phyloP scores from a whole-genome alignment of 257 asterid genomes.

The Verbena officinalis region DNA sequence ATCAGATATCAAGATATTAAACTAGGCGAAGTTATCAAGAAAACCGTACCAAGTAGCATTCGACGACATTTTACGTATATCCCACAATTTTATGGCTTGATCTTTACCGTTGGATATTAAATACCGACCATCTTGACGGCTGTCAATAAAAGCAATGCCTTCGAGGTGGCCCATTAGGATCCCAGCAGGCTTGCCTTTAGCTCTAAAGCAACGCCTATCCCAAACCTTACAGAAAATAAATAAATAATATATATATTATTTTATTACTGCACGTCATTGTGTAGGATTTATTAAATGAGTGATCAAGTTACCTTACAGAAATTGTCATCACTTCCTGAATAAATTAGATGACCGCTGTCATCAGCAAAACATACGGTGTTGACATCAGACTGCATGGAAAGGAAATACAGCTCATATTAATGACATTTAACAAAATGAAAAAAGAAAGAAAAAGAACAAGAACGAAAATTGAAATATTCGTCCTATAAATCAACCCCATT shows the following conservation, averaged over 20 bases:
- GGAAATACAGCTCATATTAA: background rate
- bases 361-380: slow-evolving; percentile 94
- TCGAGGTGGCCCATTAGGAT: slow-evolving; percentile 82
- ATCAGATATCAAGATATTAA: background rate
- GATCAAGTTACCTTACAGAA: slow-evolving; percentile 66
- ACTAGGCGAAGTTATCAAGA: background rate
- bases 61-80: slow-evolving; percentile 81
- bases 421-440: no score
- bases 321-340: slow-evolving; percentile 90
- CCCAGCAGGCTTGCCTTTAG: slow-evolving; percentile 75
- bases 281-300: background rate
- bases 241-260: background rate
- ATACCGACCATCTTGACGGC: slow-evolving; percentile 88
- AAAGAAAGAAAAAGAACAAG: no score
- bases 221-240: slow-evolving; percentile 56
- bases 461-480: no score
- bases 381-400: slow-evolving; percentile 76
- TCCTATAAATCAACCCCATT: no score
- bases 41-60: slow-evolving; percentile 50
- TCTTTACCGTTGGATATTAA: slow-evolving; percentile 91
- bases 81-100: slow-evolving; percentile 89
- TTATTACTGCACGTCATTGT: background rate
- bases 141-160: slow-evolving; percentile 81
- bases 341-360: slow-evolving; percentile 85
- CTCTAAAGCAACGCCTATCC: slow-evolving; percentile 84